These are phyloP conservation scores for Fusarium verticillioides DNA, from an alignment of 2,329 filamentous ascomycete species.

Conservation along the genomic window DNA sequence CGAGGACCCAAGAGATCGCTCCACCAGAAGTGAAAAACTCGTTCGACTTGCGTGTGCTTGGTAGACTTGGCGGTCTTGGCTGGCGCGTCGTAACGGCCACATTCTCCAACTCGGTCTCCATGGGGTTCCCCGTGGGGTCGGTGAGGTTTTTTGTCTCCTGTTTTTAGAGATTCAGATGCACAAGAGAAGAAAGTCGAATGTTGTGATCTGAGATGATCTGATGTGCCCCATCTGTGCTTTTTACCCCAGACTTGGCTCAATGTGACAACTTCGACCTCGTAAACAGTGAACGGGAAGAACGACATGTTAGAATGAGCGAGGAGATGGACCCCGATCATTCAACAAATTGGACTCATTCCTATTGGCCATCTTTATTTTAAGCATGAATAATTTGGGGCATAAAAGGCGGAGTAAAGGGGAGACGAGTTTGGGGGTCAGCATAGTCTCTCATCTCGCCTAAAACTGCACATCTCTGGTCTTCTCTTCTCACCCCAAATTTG, in stretches of 20 bases:
- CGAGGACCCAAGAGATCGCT: conserved; percentile 7
- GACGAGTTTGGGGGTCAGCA: neutral
- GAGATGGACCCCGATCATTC: neutral
- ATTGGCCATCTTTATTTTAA: conserved; percentile 14
- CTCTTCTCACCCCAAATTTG: neutral
- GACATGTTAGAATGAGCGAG: neutral
- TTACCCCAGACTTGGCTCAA: neutral
- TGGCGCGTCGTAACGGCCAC: conserved; percentile 18
- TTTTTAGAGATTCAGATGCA: neutral
- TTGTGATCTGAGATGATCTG: conserved; percentile 26
- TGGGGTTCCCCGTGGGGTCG: conserved; percentile 29
- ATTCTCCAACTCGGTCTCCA: conserved; percentile 14
- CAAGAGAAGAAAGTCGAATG: neutral
- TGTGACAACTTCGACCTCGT: too few relatives aligned
- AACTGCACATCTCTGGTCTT: neutral
- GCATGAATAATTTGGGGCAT: conserved; percentile 22
- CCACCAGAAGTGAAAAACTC: conserved; percentile 5
- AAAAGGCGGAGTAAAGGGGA: conserved; percentile 10
- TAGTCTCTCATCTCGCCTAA: neutral
- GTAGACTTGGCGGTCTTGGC: conserved; percentile 15
- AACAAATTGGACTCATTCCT: neutral
- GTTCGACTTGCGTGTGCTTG: conserved; percentile 15
- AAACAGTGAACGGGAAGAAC: too few relatives aligned
- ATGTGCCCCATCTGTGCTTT: conserved; percentile 12
- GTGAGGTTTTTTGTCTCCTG: neutral